These are phyloP conservation scores for Xanthoconium separans DNA, from an alignment of 1,284 basidiomycete species.

Conservation along the genomic window DNA sequence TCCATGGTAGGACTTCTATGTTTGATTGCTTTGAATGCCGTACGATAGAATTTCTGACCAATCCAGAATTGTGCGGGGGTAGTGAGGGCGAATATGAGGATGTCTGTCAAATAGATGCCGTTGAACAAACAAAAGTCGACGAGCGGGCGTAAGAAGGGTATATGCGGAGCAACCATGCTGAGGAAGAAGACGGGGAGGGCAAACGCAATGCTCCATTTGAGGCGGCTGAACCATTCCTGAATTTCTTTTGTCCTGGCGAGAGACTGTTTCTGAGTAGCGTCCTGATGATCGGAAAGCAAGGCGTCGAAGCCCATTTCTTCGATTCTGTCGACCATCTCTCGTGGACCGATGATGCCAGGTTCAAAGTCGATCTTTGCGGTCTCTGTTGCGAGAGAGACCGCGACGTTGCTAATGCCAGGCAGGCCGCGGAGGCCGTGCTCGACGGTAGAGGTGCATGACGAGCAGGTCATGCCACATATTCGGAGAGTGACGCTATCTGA, in stretches of 20 bases:
- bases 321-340: constrained; percentile 84
- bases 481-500: constrained; percentile 71
- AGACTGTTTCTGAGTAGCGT: constrained; percentile 87
- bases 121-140: constrained; percentile 51
- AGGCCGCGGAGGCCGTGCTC: constrained; percentile 69
- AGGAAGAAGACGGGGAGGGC: constrained; percentile 93
- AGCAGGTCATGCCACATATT: constrained; percentile 91
- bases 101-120: constrained; percentile 81
- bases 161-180: constrained; percentile 83
- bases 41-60: constrained; percentile 84
- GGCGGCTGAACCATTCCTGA: constrained; percentile 83
- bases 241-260: constrained; percentile 93
- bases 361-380: constrained; percentile 80
- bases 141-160: constrained; percentile 56
- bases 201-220: constrained; percentile 76
- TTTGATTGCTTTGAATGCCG: constrained; percentile 87
- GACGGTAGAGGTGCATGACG: constrained; percentile 78
- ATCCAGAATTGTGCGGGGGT: constrained; percentile 95
- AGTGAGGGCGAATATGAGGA: constrained; percentile 81
- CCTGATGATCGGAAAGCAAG: constrained; percentile 78
- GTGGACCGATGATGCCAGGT: constrained; percentile 68
- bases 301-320: constrained; percentile 92
- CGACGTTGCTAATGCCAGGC: constrained; percentile 74
- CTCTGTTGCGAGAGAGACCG: constrained; percentile 74
- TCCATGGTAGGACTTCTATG: constrained; percentile 96